Percentiles rank a stretch among this genome's conserved stretches.
Evolutionary conservation across 1,284 basidiomycete species (phyloP).

Genomic region (Flammula alnicola): DNA sequence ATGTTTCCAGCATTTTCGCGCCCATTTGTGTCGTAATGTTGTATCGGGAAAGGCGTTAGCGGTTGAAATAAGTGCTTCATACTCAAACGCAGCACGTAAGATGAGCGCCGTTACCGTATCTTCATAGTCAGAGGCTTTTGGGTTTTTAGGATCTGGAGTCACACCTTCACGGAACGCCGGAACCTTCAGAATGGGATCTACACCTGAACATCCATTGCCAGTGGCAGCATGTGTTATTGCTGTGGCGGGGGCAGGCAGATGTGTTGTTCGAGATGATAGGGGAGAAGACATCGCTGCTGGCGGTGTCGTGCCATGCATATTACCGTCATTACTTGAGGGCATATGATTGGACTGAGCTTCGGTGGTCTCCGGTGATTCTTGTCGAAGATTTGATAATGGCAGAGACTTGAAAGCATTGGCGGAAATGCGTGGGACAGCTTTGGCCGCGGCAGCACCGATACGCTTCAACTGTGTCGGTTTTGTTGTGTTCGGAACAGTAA

Average conservation of each 20-base stretch:
- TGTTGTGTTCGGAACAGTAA: too few relatives aligned
- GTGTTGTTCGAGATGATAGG: not conserved
- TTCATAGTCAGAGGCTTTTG: conserved; percentile 15
- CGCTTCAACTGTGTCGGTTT: not conserved
- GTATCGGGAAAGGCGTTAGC: conserved; percentile 14
- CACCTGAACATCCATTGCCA: too few relatives aligned
- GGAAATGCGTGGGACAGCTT: not conserved
- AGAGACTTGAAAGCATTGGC: not conserved
- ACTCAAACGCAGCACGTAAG: conserved; percentile 7
- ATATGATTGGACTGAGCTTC: too few relatives aligned
- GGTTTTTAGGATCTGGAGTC: conserved; percentile 9
- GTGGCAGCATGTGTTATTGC: not conserved
- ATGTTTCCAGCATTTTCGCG: conserved; percentile 8
- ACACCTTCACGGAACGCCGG: conserved; percentile 5
- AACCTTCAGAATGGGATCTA: not conserved
- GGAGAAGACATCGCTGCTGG: not conserved
- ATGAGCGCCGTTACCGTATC: conserved; percentile 13
- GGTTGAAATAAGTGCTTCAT: conserved; percentile 13
- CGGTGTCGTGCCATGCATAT: not conserved
- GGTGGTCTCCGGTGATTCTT: too few relatives aligned
- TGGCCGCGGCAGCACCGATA: not conserved
- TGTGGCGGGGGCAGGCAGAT: not conserved
- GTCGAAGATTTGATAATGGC: not conserved
- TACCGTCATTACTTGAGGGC: not conserved
- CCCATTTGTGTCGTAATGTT: conserved; percentile 9